Base-by-base conservation (phyloP, 2,329 filamentous ascomycete species). In the Raffaelea albimanens region DNA sequence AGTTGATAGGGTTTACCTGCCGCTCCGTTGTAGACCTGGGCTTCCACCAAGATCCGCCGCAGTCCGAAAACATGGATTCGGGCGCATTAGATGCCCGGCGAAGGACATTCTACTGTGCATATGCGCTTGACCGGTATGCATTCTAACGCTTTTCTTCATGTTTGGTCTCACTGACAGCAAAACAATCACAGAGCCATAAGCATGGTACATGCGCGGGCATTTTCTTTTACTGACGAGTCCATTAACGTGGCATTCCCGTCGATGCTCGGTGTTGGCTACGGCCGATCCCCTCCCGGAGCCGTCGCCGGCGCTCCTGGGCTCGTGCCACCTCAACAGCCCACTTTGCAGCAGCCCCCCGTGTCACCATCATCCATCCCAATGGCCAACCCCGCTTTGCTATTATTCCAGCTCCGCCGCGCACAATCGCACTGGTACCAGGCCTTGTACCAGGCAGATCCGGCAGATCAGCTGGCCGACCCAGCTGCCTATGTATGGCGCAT, bases 221-320 rank as follows among this genome's bases (percentile, higher is more conserved):
- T 96, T 62, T 95, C 91, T 0, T 96, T 97, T 60, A 91, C 88
- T 0, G 91, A 97, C 60, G 87, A 91, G 48, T 85, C 90, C 5
- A 78, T 86, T 22, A 83, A 87, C 54, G 90, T 97, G 25, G 78
- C 77, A n/a, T 78, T 89, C 52, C 88, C 89, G 2, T 74, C 76
- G 46, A 62, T 67, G 52, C 60, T 67, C 8, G 50, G 49, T 1
- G 44, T 46, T 2, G 23, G 38, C 5, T 48, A 48, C 2, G 29
- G 29, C 10, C 44, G 33, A 2, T 41, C 52, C 13, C 25, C 29
- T 9, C 16, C 33, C 5, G 29, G 29, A 2, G 18, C 40, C 4
- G 29, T 8, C 5, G 18, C 40, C 9, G 22, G 40, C 3, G 44
- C 66, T 31, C 57, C 67, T 55, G 63, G 67, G 53, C 63, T 66